Conservation (phyloP, 176 grass and related monocot genomes). For the Saccharum spontaneum region DNA sequence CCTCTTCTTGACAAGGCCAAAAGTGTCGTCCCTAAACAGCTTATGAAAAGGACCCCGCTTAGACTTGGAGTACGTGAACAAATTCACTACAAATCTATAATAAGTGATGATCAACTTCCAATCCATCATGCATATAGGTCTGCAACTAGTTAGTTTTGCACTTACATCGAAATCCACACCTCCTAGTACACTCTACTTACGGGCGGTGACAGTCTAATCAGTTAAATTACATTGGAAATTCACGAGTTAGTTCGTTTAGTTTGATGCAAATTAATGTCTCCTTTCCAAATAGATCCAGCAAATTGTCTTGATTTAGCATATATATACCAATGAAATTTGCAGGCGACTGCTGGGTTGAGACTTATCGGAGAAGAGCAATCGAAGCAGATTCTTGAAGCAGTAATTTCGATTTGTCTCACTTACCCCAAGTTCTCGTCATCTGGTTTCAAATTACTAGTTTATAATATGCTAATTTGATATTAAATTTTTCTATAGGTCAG, state of each 20-base stretch:
- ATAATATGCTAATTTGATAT: not conserved
- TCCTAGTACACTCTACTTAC: too few relatives aligned
- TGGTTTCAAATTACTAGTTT: too few relatives aligned
- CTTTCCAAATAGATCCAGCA: not conserved
- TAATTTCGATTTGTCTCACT: not conserved
- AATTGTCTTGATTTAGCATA: not conserved
- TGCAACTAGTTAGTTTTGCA: too few relatives aligned
- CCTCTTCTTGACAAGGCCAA: slow-evolving; percentile 50
- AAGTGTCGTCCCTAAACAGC: slow-evolving; percentile 25
- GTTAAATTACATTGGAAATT: too few relatives aligned
- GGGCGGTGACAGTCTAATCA: too few relatives aligned
- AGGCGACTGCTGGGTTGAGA: slow-evolving; percentile 51
- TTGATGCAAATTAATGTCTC: not conserved
- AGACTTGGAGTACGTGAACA: slow-evolving; percentile 42
- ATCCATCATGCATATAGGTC: too few relatives aligned
- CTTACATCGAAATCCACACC: too few relatives aligned
- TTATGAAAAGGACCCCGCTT: slow-evolving; percentile 40
- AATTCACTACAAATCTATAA: not conserved
- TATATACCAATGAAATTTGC: not conserved
- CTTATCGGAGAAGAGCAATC: slow-evolving; percentile 42
- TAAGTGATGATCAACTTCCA: not conserved
- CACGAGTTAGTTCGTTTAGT: not conserved
- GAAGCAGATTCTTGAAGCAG: slow-evolving; percentile 48
- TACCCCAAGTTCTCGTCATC: not conserved
- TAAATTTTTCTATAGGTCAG: too few relatives aligned